phyloP scores from a whole-genome alignment of 192 early-diverging fungal genomes.

The Podila horticola region DNA sequence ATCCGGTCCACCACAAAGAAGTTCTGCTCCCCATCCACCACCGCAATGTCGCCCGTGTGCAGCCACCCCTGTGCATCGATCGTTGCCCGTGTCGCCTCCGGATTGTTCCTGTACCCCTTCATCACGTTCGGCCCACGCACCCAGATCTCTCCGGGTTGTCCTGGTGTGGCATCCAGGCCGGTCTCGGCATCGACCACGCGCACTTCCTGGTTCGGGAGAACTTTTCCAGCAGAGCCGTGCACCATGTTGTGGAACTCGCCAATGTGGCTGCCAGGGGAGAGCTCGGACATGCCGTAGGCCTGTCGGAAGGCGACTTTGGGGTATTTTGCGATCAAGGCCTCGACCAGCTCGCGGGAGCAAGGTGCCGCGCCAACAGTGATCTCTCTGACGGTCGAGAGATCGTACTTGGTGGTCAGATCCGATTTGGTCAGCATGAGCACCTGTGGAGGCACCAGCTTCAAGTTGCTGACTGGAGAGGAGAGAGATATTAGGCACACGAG shows the following conservation, averaged over 20 bases:
- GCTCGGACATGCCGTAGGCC: conserved; percentile 80
- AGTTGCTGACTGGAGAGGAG: conserved; percentile 11
- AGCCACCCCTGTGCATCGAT: conserved; percentile 81
- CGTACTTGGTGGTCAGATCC: conserved; percentile 69
- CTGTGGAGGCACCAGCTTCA: conserved; percentile 75
- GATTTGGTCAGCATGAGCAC: conserved; percentile 69
- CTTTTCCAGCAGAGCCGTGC: conserved; percentile 70
- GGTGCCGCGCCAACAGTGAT: conserved; percentile 76
- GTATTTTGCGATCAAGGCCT: conserved; percentile 40
- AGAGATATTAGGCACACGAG: neutral
- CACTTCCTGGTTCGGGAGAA: conserved; percentile 78
- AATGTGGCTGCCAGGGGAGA: conserved; percentile 62
- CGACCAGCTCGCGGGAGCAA: conserved; percentile 59
- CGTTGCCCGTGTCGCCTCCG: conserved; percentile 72
- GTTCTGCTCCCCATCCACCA: conserved; percentile 69
- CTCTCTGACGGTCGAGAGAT: conserved; percentile 61
- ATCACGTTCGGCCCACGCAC: conserved; percentile 88
- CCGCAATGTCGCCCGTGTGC: conserved; percentile 86
- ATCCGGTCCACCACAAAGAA: conserved; percentile 78
- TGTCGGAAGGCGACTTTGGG: conserved; percentile 56
- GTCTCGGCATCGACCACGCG: conserved; percentile 79
- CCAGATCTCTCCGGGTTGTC: conserved; percentile 84
- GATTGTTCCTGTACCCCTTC: conserved; percentile 88
- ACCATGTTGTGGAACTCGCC: conserved; percentile 29
- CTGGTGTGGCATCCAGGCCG: conserved; percentile 50